A percentile compares a stretch with the other conserved stretches of the same genome.
Conservation (phyloP, 2,329 filamentous ascomycete species). For the Colletotrichum lindemuthianum region DNA sequence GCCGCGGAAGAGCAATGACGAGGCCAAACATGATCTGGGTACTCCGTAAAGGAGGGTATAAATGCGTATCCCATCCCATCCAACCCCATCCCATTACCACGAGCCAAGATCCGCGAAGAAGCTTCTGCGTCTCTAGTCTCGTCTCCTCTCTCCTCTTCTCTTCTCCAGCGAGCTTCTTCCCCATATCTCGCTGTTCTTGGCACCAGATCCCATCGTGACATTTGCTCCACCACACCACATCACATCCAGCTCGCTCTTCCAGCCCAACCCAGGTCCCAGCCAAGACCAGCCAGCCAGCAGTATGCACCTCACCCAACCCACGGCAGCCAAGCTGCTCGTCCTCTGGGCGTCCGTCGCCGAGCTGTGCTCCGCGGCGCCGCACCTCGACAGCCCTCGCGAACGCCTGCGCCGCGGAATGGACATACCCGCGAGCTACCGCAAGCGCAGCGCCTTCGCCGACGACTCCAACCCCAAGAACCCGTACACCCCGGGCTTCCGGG, state of each 20-base stretch:
- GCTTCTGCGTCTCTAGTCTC: not conserved
- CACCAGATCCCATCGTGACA: not conserved
- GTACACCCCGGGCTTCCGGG: constrained; percentile 68
- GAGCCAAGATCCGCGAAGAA: not conserved
- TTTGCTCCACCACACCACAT: not conserved
- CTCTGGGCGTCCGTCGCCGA: constrained; percentile 26
- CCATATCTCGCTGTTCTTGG: constrained; percentile 12
- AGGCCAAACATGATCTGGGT: not conserved
- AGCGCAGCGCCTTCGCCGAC: constrained; percentile 40
- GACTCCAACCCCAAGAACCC: constrained; percentile 49
- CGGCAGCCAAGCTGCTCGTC: constrained; percentile 30
- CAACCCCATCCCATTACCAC: not conserved
- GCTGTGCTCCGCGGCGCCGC: constrained; percentile 32
- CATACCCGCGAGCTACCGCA: constrained; percentile 55
- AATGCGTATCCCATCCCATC: not conserved
- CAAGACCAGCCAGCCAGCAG: not conserved
- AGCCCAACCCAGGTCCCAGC: too few species aligned
- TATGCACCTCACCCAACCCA: constrained; percentile 35
- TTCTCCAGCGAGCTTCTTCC: not conserved
- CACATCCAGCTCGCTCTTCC: not conserved
- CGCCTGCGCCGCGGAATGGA: constrained; percentile 61
- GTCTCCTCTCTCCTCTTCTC: not conserved
- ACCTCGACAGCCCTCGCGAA: constrained; percentile 63
- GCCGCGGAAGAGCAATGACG: constrained; percentile 1
- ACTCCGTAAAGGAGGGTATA: constrained; percentile 17